Base-by-base conservation (phyloP, 1,139 yeast species). In the Pichia sp. region DNA sequence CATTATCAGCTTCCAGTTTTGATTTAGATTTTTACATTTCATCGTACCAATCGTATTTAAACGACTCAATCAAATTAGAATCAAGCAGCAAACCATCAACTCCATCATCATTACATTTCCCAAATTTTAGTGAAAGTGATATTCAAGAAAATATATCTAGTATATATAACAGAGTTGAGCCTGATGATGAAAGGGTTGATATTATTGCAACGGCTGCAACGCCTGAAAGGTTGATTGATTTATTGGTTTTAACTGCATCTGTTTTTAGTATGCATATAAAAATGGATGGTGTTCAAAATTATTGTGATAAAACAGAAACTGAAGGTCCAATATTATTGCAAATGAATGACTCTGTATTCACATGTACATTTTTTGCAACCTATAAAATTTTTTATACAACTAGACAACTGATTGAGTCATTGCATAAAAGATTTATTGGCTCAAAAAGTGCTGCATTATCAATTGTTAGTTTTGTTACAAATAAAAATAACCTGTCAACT, bases 361-460 rank as follows among this genome's bases (percentile, higher is more conserved):
- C 85, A 0, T 70, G 77, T 49, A 79, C 85, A 0, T 81, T 82
- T 57, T 79, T 82, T 55, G 80, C 84, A 20, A 79, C 85, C 0
- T 82, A 78, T 61, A 70, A 82, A 51, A 76, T 82, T 53, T 82
- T 82, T 56, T 76, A 82, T 44, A 71, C 84, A 0, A 80, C 86
- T 0, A 54, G 68, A 0, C 63, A 68, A 25, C 64, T 82, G 26
- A 61, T 82, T 44, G 76, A 73, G 34, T 74, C 75, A 42, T 63
- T 82, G 39, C 70, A 73, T 1, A 68, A 65, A 46, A 68, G 88
- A 47, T 82, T 79, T 58, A 57, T 70, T 9, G 83, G 86, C 26
- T 80, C 88, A 2, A 71, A 71, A 43, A 70, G 80, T 26, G 85
- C 84, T 36, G 79, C 86, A 0, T 49, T 70, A 7, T 75, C 81